Conservation (phyloP, 345 rosid species). For the Citrus maxima region DNA sequence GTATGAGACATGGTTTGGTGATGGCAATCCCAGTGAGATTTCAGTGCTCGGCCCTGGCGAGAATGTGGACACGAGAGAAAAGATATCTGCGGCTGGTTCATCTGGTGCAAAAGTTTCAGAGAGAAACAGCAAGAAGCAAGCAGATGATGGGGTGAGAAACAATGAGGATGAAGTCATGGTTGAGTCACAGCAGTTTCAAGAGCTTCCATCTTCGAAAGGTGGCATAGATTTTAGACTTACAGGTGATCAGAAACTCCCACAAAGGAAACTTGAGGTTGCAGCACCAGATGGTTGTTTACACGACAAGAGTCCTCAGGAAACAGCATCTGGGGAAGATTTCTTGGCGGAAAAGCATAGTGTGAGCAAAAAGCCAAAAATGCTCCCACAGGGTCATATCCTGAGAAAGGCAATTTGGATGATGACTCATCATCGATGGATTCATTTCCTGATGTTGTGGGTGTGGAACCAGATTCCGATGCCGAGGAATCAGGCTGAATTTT, state of each 20-base stretch:
- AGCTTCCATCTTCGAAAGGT: constrained; percentile 22
- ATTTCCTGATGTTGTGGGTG: constrained; percentile 42
- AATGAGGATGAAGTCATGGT: constrained; percentile 27
- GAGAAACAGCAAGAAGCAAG: constrained; percentile 20
- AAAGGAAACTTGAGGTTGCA: constrained; percentile 6
- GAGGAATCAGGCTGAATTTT: constrained; percentile 1
- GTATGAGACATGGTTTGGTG: constrained; percentile 32
- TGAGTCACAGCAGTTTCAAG: constrained; percentile 23
- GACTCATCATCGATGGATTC: constrained; percentile 33
- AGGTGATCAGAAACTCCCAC: not conserved
- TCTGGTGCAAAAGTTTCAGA: constrained; percentile 20
- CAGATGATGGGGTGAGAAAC: constrained; percentile 15
- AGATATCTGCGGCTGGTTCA: constrained; percentile 5
- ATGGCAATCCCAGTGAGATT: constrained; percentile 20
- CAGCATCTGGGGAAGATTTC: constrained; percentile 8
- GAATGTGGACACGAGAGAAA: constrained; percentile 7
- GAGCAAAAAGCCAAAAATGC: constrained; percentile 2
- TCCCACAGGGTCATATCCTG: constrained; percentile 3
- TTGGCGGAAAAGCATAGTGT: constrained; percentile 13
- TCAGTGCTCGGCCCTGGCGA: constrained; percentile 15
- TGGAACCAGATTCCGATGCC: constrained; percentile 43
- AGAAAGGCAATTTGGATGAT: constrained; percentile 23
- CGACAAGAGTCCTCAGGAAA: constrained; percentile 3
- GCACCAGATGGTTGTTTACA: not conserved
- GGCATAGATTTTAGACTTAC: constrained; percentile 9